phyloP scores from a whole-genome alignment of 1,284 basidiomycete genomes.

The Irpex sp. region DNA sequence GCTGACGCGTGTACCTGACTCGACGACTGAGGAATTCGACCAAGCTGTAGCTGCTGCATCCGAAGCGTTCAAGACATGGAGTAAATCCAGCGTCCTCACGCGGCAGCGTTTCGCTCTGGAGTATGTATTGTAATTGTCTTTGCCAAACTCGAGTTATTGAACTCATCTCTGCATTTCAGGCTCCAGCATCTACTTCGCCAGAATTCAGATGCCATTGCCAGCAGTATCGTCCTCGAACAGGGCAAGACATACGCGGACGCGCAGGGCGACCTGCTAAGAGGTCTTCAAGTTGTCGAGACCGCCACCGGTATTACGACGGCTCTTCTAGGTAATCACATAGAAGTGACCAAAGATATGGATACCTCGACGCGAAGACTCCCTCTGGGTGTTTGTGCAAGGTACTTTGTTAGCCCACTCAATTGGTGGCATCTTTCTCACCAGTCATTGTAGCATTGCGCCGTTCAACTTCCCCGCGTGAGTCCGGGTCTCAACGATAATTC shows the following conservation, averaged over 20 bases:
- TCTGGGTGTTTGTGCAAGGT: constrained; percentile 78
- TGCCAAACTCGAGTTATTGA: not conserved
- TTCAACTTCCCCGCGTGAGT: constrained; percentile 91
- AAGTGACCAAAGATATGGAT: constrained; percentile 98
- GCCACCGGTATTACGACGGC: constrained; percentile 82
- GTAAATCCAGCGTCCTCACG: constrained; percentile 74
- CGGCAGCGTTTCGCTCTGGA: constrained; percentile 90
- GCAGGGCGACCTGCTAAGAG: constrained; percentile 91
- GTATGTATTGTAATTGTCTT: constrained; percentile 34
- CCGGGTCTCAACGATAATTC: not conserved
- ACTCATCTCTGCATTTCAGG: constrained; percentile 32
- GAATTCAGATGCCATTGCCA: constrained; percentile 74
- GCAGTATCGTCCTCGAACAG: constrained; percentile 84
- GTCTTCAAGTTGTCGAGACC: constrained; percentile 92
- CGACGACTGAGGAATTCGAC: constrained; percentile 80
- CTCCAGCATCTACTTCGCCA: constrained; percentile 79
- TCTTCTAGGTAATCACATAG: constrained; percentile 87
- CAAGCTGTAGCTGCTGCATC: constrained; percentile 84
- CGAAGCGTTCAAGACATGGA: constrained; percentile 91
- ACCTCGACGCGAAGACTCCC: constrained; percentile 82
- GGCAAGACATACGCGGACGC: constrained; percentile 91
- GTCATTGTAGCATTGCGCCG: constrained; percentile 68
- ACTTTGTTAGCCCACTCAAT: constrained; percentile 4
- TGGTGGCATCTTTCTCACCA: constrained; percentile 13
- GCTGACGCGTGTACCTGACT: constrained; percentile 88